These are phyloP conservation scores for Halocafeteria seosinensis DNA, from an alignment of 108 stramenopile genomes.

Conservation along the genomic window DNA sequence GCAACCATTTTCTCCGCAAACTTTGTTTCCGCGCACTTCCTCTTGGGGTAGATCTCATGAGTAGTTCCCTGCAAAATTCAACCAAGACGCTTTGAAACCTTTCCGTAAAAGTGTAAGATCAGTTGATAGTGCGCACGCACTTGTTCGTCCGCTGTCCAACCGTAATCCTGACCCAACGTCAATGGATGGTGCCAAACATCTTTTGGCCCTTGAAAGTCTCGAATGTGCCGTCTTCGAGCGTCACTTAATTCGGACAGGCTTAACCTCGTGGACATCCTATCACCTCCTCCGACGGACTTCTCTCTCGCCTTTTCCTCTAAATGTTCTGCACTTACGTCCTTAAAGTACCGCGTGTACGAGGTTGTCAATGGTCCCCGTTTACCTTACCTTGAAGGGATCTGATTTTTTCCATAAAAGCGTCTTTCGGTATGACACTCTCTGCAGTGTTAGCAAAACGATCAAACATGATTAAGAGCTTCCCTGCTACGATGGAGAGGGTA, in stretches of 20 bases:
- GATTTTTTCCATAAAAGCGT: background rate
- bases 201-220: background rate
- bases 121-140: too few species aligned
- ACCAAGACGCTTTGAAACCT: too few species aligned
- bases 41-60: background rate
- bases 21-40: background rate
- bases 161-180: background rate
- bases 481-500: too few species aligned
- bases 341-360: too few species aligned
- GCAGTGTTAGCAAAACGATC: background rate
- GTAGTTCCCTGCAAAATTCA: too few species aligned
- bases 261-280: background rate
- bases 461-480: too few species aligned
- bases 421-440: background rate
- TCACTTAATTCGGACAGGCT: background rate
- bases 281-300: background rate
- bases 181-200: background rate
- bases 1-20: background rate
- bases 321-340: too few species aligned
- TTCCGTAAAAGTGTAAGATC: too few species aligned
- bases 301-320: background rate
- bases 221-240: background rate
- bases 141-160: background rate
- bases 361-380: too few species aligned
- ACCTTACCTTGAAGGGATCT: background rate